Base-by-base conservation (phyloP, 345 rosid genomes). In the Hypericum androsaemum region DNA sequence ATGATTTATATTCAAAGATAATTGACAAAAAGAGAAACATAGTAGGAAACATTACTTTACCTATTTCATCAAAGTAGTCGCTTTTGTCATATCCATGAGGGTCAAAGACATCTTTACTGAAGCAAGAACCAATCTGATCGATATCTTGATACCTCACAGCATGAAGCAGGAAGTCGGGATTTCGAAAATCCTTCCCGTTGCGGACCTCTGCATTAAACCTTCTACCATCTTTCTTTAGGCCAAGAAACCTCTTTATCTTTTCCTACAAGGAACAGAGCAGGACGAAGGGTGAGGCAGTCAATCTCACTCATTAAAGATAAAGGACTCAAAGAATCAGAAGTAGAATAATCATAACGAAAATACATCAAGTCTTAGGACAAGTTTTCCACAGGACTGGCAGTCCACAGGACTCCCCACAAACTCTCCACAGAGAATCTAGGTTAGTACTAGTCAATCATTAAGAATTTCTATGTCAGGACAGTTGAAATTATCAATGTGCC, bases 201-300 rank as follows among this genome's bases (percentile, higher is more conserved):
- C 97, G 79, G 38, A 92, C 97, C 68, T 92, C 99, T 9, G 86
- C 77, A 72, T 88, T 92, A 75, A 88, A 92, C 62, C 99, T 88
- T 66, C 82, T 88, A 43, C 99, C 98, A 61, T 77, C 68, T 68
- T 71, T 82, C 60, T 85, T 92, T 63, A 85, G 73, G 28, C 74
- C 61, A 52, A 92, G 71, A 76, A 92, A 92, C 75, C 83, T 88
- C 54, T 82, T 77, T 53, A 92, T 84, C 64, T 63, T 83, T 63
- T 74, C 74, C 99, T 92, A 72, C 71, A 71, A 41, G 46, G 13
- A 47, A 57, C 54, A 76, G 9, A 39, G 47, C 13, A 9, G 66
- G 42, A 12, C 6, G 53, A 15, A 8, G 41, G 9, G 5, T 32
- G 8, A 3, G 7, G 22, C 5, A 12, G 14, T 13, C 7, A 10